Evolutionary conservation across 2,329 filamentous ascomycete genomes (phyloP).

Genomic region (Cordyceps farinosa): DNA sequence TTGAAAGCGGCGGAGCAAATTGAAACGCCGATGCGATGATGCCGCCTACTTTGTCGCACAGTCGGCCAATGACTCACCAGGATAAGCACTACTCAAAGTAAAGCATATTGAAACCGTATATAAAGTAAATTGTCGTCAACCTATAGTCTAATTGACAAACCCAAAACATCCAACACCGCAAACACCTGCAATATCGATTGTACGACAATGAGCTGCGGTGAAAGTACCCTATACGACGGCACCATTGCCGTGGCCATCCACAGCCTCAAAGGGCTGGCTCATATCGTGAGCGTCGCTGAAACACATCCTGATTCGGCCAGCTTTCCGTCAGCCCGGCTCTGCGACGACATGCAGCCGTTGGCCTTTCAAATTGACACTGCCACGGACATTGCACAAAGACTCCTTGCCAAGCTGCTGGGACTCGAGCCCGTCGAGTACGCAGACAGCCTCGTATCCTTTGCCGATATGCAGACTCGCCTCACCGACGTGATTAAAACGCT

Average conservation of each 20-base stretch:
- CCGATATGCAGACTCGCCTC: background rate
- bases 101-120: no score
- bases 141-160: no score
- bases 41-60: no score
- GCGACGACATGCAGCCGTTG: conserved; percentile 30
- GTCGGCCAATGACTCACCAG: no score
- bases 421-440: background rate
- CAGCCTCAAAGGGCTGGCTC: background rate
- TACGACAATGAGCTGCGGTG: no score
- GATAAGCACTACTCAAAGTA: no score
- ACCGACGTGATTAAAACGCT: background rate
- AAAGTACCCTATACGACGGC: background rate
- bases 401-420: no score
- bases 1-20: no score
- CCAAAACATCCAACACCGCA: no score
- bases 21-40: no score
- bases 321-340: conserved; percentile 14
- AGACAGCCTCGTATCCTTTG: background rate
- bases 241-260: background rate
- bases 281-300: background rate
- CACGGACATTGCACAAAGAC: background rate
- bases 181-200: no score
- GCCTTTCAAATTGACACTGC: conserved; percentile 23
- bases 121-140: no score
- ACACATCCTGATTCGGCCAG: background rate